phyloP scores from a whole-genome alignment of 371 early-diverging fungal genomes.

The Mucor saturninus region DNA sequence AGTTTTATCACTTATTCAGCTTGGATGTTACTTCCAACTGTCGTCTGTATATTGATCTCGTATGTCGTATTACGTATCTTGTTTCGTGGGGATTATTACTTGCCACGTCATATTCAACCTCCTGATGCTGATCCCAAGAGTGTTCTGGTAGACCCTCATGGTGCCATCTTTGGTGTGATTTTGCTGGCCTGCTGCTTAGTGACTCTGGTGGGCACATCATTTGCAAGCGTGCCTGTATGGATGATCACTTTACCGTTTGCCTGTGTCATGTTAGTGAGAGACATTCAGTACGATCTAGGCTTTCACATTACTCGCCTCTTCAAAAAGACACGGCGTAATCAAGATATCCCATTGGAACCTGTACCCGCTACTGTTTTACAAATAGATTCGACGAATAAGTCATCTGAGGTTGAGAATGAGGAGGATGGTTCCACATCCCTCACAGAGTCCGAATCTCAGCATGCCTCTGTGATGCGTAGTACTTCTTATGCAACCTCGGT shows the following conservation, averaged over 20 bases:
- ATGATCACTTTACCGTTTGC: slow-evolving; percentile 74
- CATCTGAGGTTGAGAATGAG: too few species aligned
- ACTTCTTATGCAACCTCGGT: background rate
- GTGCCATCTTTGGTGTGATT: slow-evolving; percentile 62
- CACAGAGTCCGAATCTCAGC: background rate
- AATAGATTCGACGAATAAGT: background rate
- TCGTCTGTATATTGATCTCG: slow-evolving; percentile 59
- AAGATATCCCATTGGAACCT: too few species aligned
- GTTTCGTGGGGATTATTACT: slow-evolving; percentile 49
- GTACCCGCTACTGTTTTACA: background rate
- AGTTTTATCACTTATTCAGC: slow-evolving; percentile 76
- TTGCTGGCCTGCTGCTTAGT: slow-evolving; percentile 56
- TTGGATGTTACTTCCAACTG: slow-evolving; percentile 79
- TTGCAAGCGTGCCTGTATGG: slow-evolving; percentile 71
- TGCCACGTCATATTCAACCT: slow-evolving; percentile 50
- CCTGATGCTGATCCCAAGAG: slow-evolving; percentile 58
- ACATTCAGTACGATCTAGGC: slow-evolving; percentile 51
- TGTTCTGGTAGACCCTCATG: slow-evolving; percentile 58
- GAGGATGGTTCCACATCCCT: background rate
- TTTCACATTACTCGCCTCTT: slow-evolving; percentile 16
- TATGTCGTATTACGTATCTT: slow-evolving; percentile 58
- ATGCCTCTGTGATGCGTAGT: background rate
- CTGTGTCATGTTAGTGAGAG: slow-evolving; percentile 50
- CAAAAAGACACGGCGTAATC: background rate
- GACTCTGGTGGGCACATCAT: slow-evolving; percentile 67